Conservation (phyloP, 2,329 filamentous ascomycete genomes). For the Ascochyta koolunga region DNA sequence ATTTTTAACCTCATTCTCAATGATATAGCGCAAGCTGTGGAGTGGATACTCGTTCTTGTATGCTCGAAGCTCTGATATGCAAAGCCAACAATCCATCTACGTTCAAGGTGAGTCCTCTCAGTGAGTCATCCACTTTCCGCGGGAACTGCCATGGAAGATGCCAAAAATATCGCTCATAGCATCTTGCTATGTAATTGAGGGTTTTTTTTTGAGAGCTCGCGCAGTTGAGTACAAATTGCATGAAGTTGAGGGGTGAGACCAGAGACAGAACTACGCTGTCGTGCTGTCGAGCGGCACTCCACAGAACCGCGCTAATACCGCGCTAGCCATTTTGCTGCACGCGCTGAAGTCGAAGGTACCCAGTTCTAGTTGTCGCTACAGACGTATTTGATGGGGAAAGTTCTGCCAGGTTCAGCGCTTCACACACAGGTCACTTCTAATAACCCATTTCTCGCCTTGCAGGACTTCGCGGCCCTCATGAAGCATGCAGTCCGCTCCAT, state of each 20-base stretch:
- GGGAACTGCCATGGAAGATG: neutral
- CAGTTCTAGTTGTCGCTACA: neutral
- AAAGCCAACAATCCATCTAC: too few relatives aligned
- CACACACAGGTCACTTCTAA: conserved; percentile 81
- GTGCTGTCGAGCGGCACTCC: neutral
- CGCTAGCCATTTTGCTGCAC: neutral
- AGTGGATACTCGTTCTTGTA: too few relatives aligned
- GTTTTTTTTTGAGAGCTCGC: neutral
- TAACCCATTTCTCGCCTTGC: conserved; percentile 87
- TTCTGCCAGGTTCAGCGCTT: conserved; percentile 49
- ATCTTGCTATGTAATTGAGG: neutral
- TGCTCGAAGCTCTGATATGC: too few relatives aligned
- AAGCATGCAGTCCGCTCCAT: conserved; percentile 86
- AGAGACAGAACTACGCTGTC: neutral
- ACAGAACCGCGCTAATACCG: neutral
- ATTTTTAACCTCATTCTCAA: too few relatives aligned
- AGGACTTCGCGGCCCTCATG: conserved; percentile 84
- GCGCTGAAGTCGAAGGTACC: neutral
- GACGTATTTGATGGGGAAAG: neutral
- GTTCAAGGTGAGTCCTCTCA: too few relatives aligned
- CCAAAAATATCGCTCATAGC: neutral
- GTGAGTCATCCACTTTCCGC: too few relatives aligned
- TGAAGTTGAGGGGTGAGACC: neutral
- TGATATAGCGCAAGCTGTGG: too few relatives aligned
- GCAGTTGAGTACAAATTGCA: neutral